Evolutionary conservation across 345 rosid species (phyloP).

Genomic region (Sonneratia caseolaris): DNA sequence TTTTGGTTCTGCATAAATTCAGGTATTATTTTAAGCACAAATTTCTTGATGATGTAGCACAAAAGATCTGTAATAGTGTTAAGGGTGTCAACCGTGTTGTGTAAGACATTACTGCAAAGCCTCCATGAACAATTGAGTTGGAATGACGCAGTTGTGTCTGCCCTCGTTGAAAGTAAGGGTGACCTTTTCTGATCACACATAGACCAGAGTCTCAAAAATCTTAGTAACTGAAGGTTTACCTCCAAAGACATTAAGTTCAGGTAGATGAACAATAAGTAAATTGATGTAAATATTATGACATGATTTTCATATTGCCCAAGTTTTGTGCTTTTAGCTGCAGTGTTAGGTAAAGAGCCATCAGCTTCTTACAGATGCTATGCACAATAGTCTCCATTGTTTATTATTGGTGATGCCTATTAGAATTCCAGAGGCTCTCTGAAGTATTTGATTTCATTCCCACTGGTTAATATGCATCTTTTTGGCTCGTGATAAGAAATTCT

Average conservation of each 20-base stretch:
- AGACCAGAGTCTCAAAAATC: neutral
- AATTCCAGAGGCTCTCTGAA: no score
- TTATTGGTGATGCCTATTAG: no score
- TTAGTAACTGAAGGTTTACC: neutral
- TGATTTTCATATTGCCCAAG: no score
- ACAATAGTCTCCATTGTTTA: no score
- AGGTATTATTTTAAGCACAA: conserved; percentile 94
- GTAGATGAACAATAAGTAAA: neutral
- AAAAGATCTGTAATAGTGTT: conserved; percentile 87
- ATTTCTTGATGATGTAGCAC: conserved; percentile 76
- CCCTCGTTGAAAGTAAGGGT: neutral
- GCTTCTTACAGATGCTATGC: no score
- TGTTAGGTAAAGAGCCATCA: no score
- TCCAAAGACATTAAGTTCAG: no score
- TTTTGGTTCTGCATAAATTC: conserved; percentile 8
- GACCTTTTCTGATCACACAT: neutral
- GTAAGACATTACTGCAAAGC: conserved; percentile 95
- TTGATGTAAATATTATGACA: neutral
- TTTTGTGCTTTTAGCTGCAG: no score
- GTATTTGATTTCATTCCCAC: no score
- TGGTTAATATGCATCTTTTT: no score
- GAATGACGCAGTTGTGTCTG: conserved; percentile 30
- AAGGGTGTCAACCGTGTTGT: conserved; percentile 93
- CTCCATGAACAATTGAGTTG: conserved; percentile 98
- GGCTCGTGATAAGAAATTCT: no score